Conservation (phyloP, 768 basidiomycete genomes). For the Polyporus arcularius region DNA sequence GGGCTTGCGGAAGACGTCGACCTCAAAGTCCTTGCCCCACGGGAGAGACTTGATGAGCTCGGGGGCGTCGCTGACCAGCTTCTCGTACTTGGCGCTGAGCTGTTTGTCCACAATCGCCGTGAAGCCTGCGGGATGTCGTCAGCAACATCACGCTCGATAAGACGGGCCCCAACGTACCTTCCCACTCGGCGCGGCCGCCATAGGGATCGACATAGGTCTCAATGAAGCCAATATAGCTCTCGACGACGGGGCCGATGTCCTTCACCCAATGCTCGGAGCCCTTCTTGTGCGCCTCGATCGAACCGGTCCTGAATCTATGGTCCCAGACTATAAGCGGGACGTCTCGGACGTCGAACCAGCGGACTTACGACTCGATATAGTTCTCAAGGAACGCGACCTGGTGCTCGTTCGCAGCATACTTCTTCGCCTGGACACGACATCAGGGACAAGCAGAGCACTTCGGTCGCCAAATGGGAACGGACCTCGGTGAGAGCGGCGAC, state of each 20-base stretch:
- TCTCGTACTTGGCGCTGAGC: conserved; percentile 80
- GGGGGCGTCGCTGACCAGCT: conserved; percentile 73
- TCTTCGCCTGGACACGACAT: conserved; percentile 54
- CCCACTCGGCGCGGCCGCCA: conserved; percentile 91
- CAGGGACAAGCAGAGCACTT: neutral
- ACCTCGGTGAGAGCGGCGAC: conserved; percentile 64
- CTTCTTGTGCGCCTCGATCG: conserved; percentile 76
- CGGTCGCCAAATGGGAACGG: neutral
- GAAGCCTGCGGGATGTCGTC: conserved; percentile 53
- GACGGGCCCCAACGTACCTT: conserved; percentile 49
- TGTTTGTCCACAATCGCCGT: conserved; percentile 87
- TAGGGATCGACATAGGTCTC: conserved; percentile 85
- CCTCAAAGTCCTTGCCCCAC: conserved; percentile 62
- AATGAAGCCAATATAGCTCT: conserved; percentile 85
- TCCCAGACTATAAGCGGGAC: no score
- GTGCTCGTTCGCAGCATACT: conserved; percentile 71
- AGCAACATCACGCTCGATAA: neutral
- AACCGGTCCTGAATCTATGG: conserved; percentile 79
- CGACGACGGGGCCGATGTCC: conserved; percentile 85
- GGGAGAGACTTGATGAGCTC: conserved; percentile 79
- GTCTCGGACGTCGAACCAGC: no score
- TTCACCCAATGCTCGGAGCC: conserved; percentile 83
- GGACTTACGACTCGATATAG: conserved; percentile 75
- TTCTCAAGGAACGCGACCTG: conserved; percentile 73
- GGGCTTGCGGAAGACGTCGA: conserved; percentile 73